These are phyloP conservation scores for Juglanconis sp. DNA, from an alignment of 2,329 filamentous ascomycete genomes.

Conservation along the genomic window DNA sequence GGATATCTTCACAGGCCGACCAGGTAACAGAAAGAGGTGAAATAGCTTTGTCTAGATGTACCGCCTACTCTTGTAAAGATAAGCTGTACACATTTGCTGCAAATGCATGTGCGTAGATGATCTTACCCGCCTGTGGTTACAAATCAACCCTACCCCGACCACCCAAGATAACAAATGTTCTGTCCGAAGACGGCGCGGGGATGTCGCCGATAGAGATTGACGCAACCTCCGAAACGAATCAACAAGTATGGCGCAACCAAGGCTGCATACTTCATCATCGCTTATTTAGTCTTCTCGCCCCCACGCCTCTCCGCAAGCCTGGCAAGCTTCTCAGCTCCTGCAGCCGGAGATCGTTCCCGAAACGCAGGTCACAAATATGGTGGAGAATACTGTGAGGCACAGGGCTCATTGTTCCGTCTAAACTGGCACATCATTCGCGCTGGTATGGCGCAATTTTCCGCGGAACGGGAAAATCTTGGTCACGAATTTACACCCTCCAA, in stretches of 20 bases:
- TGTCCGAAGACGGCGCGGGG: slow-evolving; percentile 9
- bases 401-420: neutral
- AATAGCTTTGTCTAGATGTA: neutral
- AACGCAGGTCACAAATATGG: neutral
- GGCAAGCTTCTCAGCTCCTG: neutral
- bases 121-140: neutral
- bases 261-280: slow-evolving; percentile 17
- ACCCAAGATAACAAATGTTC: slow-evolving; percentile 12
- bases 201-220: slow-evolving; percentile 6
- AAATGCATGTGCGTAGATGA: neutral
- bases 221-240: slow-evolving; percentile 12
- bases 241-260: slow-evolving; percentile 16
- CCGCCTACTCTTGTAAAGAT: neutral
- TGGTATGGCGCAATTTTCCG: slow-evolving; percentile 17
- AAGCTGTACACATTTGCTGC: neutral
- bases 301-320: neutral
- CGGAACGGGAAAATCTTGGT: neutral
- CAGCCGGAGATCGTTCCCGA: neutral
- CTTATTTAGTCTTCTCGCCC: neutral
- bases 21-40: neutral
- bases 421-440: slow-evolving; percentile 12
- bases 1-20: neutral
- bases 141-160: neutral
- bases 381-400: neutral
- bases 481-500: neutral